Base-by-base conservation (phyloP, 805 yeast species). In the Hanseniaspora thailandica region DNA sequence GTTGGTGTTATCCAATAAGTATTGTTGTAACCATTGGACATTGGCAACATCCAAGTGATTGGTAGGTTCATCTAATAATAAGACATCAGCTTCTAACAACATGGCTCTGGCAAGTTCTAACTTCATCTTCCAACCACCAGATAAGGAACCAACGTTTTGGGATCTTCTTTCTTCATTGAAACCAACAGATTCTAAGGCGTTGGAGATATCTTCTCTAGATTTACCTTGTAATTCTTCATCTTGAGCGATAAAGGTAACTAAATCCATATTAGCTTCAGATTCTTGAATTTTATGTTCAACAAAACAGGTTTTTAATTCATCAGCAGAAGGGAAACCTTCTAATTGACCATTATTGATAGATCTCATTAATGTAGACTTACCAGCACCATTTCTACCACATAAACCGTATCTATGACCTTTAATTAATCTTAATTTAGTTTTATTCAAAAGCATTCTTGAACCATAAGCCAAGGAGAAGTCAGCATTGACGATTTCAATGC, bases 51-150 rank as follows among this genome's bases (percentile, higher is more conserved):
- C 98, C 77, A 90, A 80, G 73, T 90, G 98, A 73, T 90, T 90
- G 59, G 98, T 90, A 68, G 98, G 98, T 78, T 90, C 98, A 71
- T 90, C 98, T 65, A 90, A 76, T 61, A 90, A 75, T 63, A 90
- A 76, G 54, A 90, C 89, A 71, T 90, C 98, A 34, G 97, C 98
- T 69, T 82, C 87, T 87, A 88, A 86, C 61, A 90, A 75, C 96
- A 90, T 89, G 35, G 97, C 98, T 73, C 97, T 83, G n/a, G 97
- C 98, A 63, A 90, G 76, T 71, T 89, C 97, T 61, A 90, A 77
- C 72, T 90, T 90, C 98, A 90, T 90, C 72, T 93, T 93, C 98
- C 98, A 90, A 69, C 98, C 98, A 70, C 98, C 98, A 43, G 96
- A 86, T 56, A 90, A 74, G 1, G 97, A 86, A 38, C 96, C 96